Base-by-base conservation (phyloP, 306 rosid genomes). In the Begonia masoniana region DNA sequence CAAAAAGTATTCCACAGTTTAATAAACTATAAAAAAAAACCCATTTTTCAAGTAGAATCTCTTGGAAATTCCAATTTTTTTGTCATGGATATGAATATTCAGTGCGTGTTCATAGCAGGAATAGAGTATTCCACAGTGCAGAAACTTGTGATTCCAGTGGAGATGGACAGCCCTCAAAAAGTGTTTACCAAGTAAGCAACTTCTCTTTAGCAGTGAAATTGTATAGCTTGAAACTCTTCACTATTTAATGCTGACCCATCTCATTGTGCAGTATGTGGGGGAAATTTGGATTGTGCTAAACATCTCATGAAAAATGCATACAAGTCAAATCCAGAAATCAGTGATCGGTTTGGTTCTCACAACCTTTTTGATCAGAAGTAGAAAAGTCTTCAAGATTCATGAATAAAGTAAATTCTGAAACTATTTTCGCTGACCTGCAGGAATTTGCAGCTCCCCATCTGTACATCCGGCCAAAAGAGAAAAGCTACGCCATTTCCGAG, bases 381-480 rank as follows among this genome's bases (percentile, higher is more conserved):
- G 47, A 59, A 61, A 54, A 11, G 59, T 43, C 15, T 17, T 54
- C 2, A 52, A 46, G 53, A 31, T 49, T 56, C 7, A 36, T 48
- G 48, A 16, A 50, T 47, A 7, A 60, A 52, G 67, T 41, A 39
- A 66, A 31, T 57, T 62, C 21, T 67, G 43, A 50, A 74, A 41
- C 47, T 69, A 67, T 59, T 56, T 47, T 60, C 61, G 10, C 61
- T 48, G 15, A 59, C 43, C 57, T 56, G 50, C 61, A 82, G 89
- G 85, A 75, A 70, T 62, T 68, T 65, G 69, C 71, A 52, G 52
- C 35, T 19, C 61, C 63, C 68, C 49, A 31, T 65, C 55, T 46
- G 62, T 60, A 62, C 64, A 39, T 52, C 69, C 3, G 41, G 63
- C 35, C 19, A 23, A 21, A 60, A 58, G 41, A 43, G 41, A 48